Evolutionary conservation across 495 filamentous ascomycete species (phyloP).

Genomic region (Penicillium samsonianum): DNA sequence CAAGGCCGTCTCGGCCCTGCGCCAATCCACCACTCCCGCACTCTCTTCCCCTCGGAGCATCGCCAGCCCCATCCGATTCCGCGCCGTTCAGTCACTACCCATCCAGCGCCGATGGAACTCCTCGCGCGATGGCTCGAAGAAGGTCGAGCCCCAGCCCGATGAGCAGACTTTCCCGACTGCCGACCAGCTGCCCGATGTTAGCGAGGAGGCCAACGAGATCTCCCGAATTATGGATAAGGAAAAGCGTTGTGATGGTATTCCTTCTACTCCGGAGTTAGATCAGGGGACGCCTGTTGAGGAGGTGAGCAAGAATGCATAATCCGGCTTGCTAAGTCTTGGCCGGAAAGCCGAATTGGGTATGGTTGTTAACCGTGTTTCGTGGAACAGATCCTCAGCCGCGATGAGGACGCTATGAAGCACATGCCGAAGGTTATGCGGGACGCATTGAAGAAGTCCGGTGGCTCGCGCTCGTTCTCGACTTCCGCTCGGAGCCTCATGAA

Average conservation of each 20-base stretch:
- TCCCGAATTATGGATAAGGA: conserved; percentile 50
- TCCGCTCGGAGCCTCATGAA: conserved; percentile 41
- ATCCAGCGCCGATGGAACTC: conserved; percentile 42
- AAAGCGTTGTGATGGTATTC: conserved; percentile 44
- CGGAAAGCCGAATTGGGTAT: neutral
- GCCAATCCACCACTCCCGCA: conserved; percentile 30
- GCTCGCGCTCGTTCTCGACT: conserved; percentile 62
- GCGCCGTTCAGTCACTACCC: conserved; percentile 23
- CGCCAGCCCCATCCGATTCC: conserved; percentile 28
- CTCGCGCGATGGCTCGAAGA: conserved; percentile 46
- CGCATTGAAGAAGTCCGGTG: conserved; percentile 47
- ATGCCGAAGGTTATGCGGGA: conserved; percentile 70
- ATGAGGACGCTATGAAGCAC: conserved; percentile 61
- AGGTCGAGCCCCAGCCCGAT: conserved; percentile 31
- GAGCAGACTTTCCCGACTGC: conserved; percentile 52
- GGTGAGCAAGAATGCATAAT: conserved; percentile 40
- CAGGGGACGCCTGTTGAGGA: conserved; percentile 68
- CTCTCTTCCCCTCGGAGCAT: conserved; percentile 26
- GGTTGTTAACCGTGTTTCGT: conserved; percentile 2
- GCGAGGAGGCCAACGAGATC: conserved; percentile 63
- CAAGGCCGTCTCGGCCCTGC: conserved; percentile 37
- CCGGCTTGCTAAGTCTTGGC: neutral
- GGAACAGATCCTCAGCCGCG: conserved; percentile 63
- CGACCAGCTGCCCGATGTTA: conserved; percentile 60
- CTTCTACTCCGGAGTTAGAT: conserved; percentile 60